Percentiles rank a stretch among this genome's conserved stretches.
Evolutionary conservation across 495 filamentous ascomycete genomes (phyloP).

Genomic region (Tuber indicum): DNA sequence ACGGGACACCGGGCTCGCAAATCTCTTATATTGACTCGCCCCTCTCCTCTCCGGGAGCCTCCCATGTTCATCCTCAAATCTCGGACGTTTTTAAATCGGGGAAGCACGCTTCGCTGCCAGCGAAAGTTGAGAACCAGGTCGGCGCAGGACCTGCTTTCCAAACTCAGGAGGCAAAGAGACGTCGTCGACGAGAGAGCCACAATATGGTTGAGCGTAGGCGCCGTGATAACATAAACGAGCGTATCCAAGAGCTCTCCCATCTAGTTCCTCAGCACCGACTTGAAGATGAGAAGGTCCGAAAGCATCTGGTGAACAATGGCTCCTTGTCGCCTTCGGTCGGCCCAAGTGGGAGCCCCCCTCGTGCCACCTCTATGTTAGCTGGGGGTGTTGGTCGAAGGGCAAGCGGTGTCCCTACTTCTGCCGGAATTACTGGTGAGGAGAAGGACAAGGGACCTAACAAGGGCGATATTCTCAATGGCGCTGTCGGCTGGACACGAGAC

Average conservation of each 20-base stretch:
- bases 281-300: conserved; percentile 94
- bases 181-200: conserved; percentile 84
- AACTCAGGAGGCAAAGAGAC: conserved; percentile 85
- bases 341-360: conserved; percentile 56
- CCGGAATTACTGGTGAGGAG: conserved; percentile 80
- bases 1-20: conserved; percentile 58
- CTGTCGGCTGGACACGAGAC: conserved; percentile 93
- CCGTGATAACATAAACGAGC: conserved; percentile 96
- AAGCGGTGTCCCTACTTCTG: conserved; percentile 61
- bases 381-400: conserved; percentile 74
- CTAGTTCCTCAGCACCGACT: conserved; percentile 87
- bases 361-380: conserved; percentile 83
- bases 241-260: conserved; percentile 91
- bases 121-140: conserved; percentile 56
- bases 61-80: conserved; percentile 56
- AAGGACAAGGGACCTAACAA: conserved; percentile 99
- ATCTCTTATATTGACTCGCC: conserved; percentile 66
- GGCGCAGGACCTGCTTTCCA: conserved; percentile 50
- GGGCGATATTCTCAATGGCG: conserved; percentile 94
- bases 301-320: conserved; percentile 84
- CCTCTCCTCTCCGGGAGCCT: conserved; percentile 55
- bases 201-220: conserved; percentile 92
- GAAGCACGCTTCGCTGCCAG: conserved; percentile 63
- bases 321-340: conserved; percentile 73
- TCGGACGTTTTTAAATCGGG: conserved; percentile 63